phyloP scores from a whole-genome alignment of 2,329 filamentous ascomycete species.

The Phialophora tarda region DNA sequence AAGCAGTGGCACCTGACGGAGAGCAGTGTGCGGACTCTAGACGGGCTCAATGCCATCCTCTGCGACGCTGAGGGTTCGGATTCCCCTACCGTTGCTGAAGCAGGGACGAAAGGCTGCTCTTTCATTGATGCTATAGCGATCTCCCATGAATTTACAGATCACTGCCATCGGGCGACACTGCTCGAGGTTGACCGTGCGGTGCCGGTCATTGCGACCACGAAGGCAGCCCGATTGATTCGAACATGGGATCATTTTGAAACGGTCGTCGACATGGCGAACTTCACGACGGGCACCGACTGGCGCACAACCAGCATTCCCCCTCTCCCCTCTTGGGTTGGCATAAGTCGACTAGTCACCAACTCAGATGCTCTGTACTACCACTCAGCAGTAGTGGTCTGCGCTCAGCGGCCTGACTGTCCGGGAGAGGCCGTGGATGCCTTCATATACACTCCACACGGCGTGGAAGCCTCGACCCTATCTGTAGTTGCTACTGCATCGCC shows the following conservation, averaged over 20 bases:
- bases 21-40: constrained; percentile 61
- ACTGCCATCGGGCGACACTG: constrained; percentile 68
- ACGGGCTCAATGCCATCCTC: constrained; percentile 61
- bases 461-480: constrained; percentile 55
- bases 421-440: constrained; percentile 55
- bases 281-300: constrained; percentile 53
- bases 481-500: constrained; percentile 54
- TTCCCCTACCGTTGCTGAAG: constrained; percentile 38
- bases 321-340: constrained; percentile 62
- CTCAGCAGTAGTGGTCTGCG: constrained; percentile 65
- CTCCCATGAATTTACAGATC: constrained; percentile 72
- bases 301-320: constrained; percentile 50
- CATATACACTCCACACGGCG: constrained; percentile 69
- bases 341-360: constrained; percentile 61
- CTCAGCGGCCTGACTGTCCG: constrained; percentile 44
- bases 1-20: constrained; percentile 67
- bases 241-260: constrained; percentile 65
- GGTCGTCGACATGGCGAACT: constrained; percentile 59
- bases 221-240: constrained; percentile 62
- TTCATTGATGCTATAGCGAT: constrained; percentile 65
- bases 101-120: background rate
- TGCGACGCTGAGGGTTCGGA: constrained; percentile 55
- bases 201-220: constrained; percentile 65
- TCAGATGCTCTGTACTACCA: constrained; percentile 66
- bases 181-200: constrained; percentile 59